Evolutionary conservation across 495 filamentous ascomycete species (phyloP), one percentile per base, ranked within the genome.

Genomic region (Tuber indicum): DNA sequence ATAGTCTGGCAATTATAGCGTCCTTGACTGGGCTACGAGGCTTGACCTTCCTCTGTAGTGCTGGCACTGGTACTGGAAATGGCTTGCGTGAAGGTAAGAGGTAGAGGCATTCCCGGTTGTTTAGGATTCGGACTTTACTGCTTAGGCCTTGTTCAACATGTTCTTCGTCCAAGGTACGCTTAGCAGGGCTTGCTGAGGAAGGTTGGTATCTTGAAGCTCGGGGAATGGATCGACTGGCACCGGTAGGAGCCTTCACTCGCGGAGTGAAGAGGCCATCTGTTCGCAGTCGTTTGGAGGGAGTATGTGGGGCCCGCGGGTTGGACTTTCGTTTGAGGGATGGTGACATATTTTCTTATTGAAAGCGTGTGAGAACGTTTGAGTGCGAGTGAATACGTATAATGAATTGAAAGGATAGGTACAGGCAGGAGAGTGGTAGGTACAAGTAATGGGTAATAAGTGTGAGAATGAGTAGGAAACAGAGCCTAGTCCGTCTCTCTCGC

Each of bases 71-170:
- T 1, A 66, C 58, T 36, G 58, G 32, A 16, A 62, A 62, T 62
- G 58, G 14, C 58, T 66, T 66, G 58, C 58, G 58, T 66, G 58
- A 32, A 17, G 26, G 58, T 36, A 66, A 66, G 21, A 80, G 71
- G 36, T 79, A 76, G 44, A 80, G 71, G 43, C 45, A 66, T 76
- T 80, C 78, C 42, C 78, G 77, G 45, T 70, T 80, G 43, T 80
- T 78, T 66, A 80, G 78, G 14, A 80, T 66, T 19, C 77, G 78
- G 46, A 73, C 77, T 80, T 80, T 80, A 80, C 58, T 77, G 71
- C 46, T 62, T 47, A 71, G 39, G 72, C 26, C 58, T 66, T 66
- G 58, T 66, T 66, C 58, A 73, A 71, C 26, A 23, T 74, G 77
- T 44, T 74, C 74, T 69, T 80, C 74, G 62, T 62, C 44, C 41